These are phyloP conservation scores for Citrus cavaleriei DNA, from an alignment of 345 rosid species.

Conservation along the genomic window DNA sequence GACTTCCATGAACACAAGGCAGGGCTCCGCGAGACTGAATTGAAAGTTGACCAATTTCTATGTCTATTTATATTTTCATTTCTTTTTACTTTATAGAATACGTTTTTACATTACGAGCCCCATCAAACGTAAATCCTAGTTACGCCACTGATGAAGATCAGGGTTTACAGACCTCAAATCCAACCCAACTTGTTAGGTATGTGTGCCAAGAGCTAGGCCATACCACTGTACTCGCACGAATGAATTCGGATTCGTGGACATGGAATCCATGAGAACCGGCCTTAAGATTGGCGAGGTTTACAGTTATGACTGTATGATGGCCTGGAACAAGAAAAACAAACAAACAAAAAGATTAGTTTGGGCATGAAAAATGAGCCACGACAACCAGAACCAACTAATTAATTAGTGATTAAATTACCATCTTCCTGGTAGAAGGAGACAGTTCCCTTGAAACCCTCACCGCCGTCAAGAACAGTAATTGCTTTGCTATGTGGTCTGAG, in stretches of 20 bases:
- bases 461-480: slow-evolving; percentile 65
- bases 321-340: slow-evolving; percentile 27
- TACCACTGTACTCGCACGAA: slow-evolving; percentile 92
- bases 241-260: not conserved
- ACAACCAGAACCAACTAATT: not conserved
- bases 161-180: too few relatives aligned
- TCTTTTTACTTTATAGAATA: too few relatives aligned
- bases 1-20: too few relatives aligned
- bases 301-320: slow-evolving; percentile 62
- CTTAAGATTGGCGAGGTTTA: slow-evolving; percentile 73
- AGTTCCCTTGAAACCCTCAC: slow-evolving; percentile 77
- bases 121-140: too few relatives aligned
- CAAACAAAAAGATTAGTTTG: not conserved
- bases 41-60: too few relatives aligned
- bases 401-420: slow-evolving; percentile 30
- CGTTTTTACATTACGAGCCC: too few relatives aligned
- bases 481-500: slow-evolving; percentile 70
- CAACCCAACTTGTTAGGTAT: not conserved
- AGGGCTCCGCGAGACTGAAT: too few relatives aligned
- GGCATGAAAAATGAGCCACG: not conserved
- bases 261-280: slow-evolving; percentile 58
- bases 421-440: slow-evolving; percentile 71
- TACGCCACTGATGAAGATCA: too few relatives aligned
- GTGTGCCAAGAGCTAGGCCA: not conserved
- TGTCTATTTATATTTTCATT: too few relatives aligned